Conservation (phyloP, 148 eudicot genomes). For the Fagopyrum esculentum region DNA sequence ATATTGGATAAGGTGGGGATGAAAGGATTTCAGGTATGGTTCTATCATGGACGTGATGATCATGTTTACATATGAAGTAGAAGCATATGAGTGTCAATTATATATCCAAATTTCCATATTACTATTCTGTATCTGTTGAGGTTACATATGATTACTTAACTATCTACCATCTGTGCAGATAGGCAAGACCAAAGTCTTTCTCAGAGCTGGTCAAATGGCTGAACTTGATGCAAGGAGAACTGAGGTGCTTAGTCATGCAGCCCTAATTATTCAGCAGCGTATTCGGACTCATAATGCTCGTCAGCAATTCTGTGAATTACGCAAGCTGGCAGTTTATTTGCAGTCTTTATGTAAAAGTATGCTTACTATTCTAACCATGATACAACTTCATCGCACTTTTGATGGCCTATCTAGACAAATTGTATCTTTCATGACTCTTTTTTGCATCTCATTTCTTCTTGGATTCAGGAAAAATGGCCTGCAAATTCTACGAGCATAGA, state of each 20-base stretch:
- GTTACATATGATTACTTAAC: neutral
- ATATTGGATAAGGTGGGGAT: slow-evolving; percentile 82
- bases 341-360: slow-evolving; percentile 74
- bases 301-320: slow-evolving; percentile 50
- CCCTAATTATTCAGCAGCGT: slow-evolving; percentile 72
- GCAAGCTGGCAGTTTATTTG: slow-evolving; percentile 43
- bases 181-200: slow-evolving; percentile 89
- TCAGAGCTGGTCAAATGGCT: slow-evolving; percentile 99
- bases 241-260: slow-evolving; percentile 79
- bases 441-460: slow-evolving; percentile 11
- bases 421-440: neutral
- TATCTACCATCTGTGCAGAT: slow-evolving; percentile 38
- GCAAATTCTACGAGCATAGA: slow-evolving; percentile 40
- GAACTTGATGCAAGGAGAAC: slow-evolving; percentile 91
- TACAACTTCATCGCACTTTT: neutral
- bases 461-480: slow-evolving; percentile 58
- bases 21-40: slow-evolving; percentile 76
- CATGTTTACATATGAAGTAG: neutral
- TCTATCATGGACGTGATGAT: neutral
- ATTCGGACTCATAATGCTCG: slow-evolving; percentile 75
- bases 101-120: neutral
- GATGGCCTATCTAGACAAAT: neutral
- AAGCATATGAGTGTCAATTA: too few species aligned
- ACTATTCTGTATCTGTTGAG: neutral
- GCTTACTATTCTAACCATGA: neutral